These are phyloP conservation scores for Boletus sensibilis DNA, from an alignment of 768 basidiomycete genomes.

Conservation along the genomic window DNA sequence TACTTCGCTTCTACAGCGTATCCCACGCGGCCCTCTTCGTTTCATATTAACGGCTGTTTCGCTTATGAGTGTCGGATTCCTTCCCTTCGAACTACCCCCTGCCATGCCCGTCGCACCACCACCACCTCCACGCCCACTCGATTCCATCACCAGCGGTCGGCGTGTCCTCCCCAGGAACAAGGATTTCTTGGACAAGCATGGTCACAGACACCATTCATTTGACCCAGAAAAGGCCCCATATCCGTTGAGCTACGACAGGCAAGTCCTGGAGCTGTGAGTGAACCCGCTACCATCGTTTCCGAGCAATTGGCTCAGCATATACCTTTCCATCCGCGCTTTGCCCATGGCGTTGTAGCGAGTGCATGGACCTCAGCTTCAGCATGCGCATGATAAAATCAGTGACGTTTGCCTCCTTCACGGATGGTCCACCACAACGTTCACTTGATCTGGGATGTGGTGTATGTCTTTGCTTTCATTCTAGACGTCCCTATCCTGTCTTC, in stretches of 20 bases:
- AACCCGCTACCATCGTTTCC: background rate
- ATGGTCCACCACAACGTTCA: constrained; percentile 48
- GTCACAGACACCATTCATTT: constrained; percentile 64
- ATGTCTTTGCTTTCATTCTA: constrained; percentile 24
- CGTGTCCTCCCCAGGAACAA: constrained; percentile 39
- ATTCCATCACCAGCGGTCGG: constrained; percentile 28
- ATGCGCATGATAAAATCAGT: constrained; percentile 52
- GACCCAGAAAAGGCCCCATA: constrained; percentile 79
- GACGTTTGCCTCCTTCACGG: constrained; percentile 56
- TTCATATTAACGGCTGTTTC: no score
- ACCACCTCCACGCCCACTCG: constrained; percentile 15
- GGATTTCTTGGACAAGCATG: constrained; percentile 61
- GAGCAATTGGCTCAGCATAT: constrained; percentile 4
- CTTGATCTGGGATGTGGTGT: constrained; percentile 78
- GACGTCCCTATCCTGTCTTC: background rate
- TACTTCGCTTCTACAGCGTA: background rate
- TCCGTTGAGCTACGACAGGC: constrained; percentile 67
- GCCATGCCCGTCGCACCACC: constrained; percentile 23
- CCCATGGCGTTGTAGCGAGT: constrained; percentile 40
- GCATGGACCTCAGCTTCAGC: constrained; percentile 51
- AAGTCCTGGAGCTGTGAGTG: constrained; percentile 67
- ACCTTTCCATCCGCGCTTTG: background rate
- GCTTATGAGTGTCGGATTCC: constrained; percentile 8
- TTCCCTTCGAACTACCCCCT: constrained; percentile 20
- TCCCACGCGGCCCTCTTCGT: constrained; percentile 6